Base-by-base conservation (phyloP, 2,329 filamentous ascomycete species). In the Setomelanomma holmii region DNA sequence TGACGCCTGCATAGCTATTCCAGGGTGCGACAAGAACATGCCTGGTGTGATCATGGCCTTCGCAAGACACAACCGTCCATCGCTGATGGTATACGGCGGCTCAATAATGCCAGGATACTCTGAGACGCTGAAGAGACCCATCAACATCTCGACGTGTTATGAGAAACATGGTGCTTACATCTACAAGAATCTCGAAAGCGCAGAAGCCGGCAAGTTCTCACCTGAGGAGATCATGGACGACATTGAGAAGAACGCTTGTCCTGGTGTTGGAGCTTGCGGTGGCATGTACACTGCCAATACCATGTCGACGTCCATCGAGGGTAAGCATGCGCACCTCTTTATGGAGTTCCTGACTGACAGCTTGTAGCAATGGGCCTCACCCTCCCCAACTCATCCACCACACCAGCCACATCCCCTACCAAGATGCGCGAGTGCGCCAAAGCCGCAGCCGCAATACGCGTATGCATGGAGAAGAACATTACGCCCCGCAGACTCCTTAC, bases 11-110 rank as follows among this genome's bases (percentile, higher is more conserved):
- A 89, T 99, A 73, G 96, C 91, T 46, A 89, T 99, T 67, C 95
- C 95, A 12, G 95, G 95, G 42, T 99, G 95, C 78, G 95, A 99
- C 84, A 99, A 99, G 86, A 99, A 99, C 80, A 98, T 99, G 95
- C 75, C 75, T n/a, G 78, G 79, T 71, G 79, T 82, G 41, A 76
- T 82, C 53, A 82, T 82, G 77, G 95, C 93, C 50, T 97, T 97
- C 90, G 93, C 92, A 33, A 86, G 95, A 64, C 87, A 97, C 62
- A 98, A 99, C 81, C 83, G 95, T 40, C 95, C 95, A 23, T 92
- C 90, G 66, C 82, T 99, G 72, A 99, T 99, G 95, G 90, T 99
- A 23, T 99, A 99, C 71, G 95, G 95, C 64, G 95, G 95, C 42
- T 92, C 90, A 36, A 99, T 98, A 74, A 88, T 90, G 73, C 91